Conservation (phyloP, 148 eudicot species). For the Suaeda aralocaspica region DNA sequence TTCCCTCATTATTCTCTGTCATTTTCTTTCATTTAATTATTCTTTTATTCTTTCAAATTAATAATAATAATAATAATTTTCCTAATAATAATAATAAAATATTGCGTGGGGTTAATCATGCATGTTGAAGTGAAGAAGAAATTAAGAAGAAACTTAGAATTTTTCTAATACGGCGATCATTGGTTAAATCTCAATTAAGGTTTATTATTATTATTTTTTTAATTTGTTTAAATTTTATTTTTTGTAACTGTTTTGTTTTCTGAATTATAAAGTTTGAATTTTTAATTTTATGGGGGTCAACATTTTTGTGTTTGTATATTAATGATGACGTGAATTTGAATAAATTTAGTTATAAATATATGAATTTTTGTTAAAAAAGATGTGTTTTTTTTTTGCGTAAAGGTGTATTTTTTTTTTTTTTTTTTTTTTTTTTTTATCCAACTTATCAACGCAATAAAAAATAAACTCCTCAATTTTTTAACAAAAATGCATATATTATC, state of each 20-base stretch:
- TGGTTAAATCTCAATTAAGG: conserved; percentile 17
- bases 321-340: conserved; percentile 15
- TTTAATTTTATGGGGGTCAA: conserved; percentile 10
- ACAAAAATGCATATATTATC: not conserved
- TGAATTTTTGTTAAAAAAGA: not conserved
- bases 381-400: not conserved
- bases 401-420: not conserved
- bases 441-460: too few species aligned
- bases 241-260: too few species aligned
- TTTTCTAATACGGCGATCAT: conserved; percentile 11
- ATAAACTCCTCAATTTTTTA: too few species aligned
- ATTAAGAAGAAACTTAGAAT: not conserved
- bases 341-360: not conserved
- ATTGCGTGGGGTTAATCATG: conserved; percentile 12
- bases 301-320: conserved; percentile 12
- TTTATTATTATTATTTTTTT: not conserved
- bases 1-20: too few species aligned
- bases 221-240: too few species aligned
- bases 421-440: too few species aligned
- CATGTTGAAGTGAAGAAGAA: conserved; percentile 19
- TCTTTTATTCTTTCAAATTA: too few species aligned
- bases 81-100: too few species aligned
- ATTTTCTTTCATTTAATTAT: too few species aligned
- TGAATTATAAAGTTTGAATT: conserved; percentile 1
- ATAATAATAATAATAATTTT: too few species aligned